phyloP scores from a whole-genome alignment of 257 asterid species.

The Solanum microdontum region DNA sequence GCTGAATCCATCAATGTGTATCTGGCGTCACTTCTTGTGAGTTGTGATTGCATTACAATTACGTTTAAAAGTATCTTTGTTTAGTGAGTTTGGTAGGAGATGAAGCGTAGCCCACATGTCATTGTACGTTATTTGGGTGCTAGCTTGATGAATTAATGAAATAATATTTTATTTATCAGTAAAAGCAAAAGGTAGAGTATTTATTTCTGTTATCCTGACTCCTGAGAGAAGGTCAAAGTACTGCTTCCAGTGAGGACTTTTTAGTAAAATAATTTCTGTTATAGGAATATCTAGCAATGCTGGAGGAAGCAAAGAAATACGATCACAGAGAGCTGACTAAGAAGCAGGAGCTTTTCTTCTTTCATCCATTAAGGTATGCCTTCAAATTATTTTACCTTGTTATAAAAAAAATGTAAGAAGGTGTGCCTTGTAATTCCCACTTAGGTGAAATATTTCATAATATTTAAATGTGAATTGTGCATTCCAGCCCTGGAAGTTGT shows the following conservation, averaged over 20 bases:
- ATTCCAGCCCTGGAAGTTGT: slow-evolving; percentile 92
- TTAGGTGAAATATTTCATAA: neutral
- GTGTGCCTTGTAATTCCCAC: neutral
- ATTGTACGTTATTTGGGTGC: neutral
- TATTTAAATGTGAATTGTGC: neutral
- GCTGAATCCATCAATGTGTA: neutral
- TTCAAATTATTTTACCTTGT: neutral
- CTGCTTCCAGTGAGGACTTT: slow-evolving; percentile 1
- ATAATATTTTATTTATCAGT: neutral
- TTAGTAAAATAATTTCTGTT: slow-evolving; percentile 11
- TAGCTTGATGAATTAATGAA: neutral
- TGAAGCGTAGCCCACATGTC: neutral
- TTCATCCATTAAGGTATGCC: slow-evolving; percentile 78
- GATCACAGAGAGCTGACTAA: slow-evolving; percentile 94
- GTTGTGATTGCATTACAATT: neutral
- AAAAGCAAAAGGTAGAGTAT: neutral
- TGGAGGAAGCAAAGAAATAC: slow-evolving; percentile 97
- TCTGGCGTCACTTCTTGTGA: neutral
- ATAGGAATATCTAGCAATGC: slow-evolving; percentile 75
- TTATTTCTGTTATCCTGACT: neutral
- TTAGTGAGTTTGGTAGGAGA: neutral
- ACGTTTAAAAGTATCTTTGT: neutral
- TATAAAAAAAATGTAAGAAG: neutral
- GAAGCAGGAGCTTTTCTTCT: slow-evolving; percentile 98
- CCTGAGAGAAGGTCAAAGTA: neutral